These are phyloP conservation scores for Brassica nigra DNA, from an alignment of 345 rosid genomes.

Conservation along the genomic window DNA sequence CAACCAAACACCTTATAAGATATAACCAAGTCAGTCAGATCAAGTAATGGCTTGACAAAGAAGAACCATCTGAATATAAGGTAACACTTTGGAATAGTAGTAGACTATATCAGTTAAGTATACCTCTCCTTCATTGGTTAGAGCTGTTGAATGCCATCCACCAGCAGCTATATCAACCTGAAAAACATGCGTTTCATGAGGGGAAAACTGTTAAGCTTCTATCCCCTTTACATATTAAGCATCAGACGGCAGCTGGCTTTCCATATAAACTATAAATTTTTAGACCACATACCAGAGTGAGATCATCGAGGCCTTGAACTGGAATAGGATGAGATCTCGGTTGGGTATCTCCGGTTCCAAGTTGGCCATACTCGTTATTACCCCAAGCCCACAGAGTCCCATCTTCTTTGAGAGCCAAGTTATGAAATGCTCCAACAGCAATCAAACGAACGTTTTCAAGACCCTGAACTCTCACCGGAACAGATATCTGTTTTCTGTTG, in stretches of 20 bases:
- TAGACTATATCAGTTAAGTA: constrained; percentile 14
- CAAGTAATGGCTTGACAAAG: constrained; percentile 10
- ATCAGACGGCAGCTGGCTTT: not conserved
- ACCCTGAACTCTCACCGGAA: constrained; percentile 98
- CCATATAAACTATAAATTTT: not conserved
- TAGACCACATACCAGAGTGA: constrained; percentile 66
- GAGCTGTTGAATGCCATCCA: constrained; percentile 98
- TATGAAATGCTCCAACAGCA: constrained; percentile 98
- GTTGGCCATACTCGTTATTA: constrained; percentile 98
- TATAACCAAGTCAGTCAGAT: constrained; percentile 12
- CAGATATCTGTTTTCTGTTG: constrained; percentile 90
- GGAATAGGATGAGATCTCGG: constrained; percentile 95
- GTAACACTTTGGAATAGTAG: not conserved
- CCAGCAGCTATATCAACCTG: constrained; percentile 99
- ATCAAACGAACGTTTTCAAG: constrained; percentile 85
- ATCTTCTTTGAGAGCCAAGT: constrained; percentile 93
- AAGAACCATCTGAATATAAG: constrained; percentile 4
- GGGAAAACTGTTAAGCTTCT: constrained; percentile 4
- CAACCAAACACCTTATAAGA: constrained; percentile 80
- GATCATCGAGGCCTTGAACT: constrained; percentile 85
- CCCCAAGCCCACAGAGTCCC: constrained; percentile 99
- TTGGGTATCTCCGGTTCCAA: constrained; percentile 99
- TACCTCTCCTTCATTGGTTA: constrained; percentile 90
- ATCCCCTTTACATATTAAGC: not conserved
- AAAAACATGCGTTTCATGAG: not conserved